Evolutionary conservation across 192 early-diverging fungal genomes (phyloP), one percentile per base, ranked within the genome.

Genomic region (Coemansia aciculifera): DNA sequence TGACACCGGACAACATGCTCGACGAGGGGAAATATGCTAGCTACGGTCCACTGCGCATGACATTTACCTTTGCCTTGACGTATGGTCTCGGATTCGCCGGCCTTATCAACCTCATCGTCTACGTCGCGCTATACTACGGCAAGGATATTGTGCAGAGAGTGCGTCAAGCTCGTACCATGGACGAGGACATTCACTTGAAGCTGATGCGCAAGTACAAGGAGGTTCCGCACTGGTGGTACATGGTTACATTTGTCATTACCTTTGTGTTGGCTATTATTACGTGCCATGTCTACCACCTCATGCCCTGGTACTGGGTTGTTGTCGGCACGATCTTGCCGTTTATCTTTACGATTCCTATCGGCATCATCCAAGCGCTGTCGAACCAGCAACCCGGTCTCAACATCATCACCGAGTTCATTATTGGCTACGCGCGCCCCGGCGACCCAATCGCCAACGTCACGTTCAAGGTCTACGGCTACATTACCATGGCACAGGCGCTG

Each of bases 401-500:
- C 73, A 86, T 97, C 42, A 84, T 95, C 48, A 91, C 90, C 51
- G 92, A 97, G 84, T 89, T 94, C 63, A 86, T 95, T 54, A 89
- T 88, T 44, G 95, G 95, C 56, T 91, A 90, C 43, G 77, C 70
- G 5, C 74, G 89, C 0, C 90, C 92, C 9, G 95, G 93, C 21
- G 76, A 94, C 59, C 86, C 92, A 11, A 90, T 93, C 19, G 90
- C 88, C 61, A 92, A 93, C 51, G 88, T 94, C 51, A 88, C 90
- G 1, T 96, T 94, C 87, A 96, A 96, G 75, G 89, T 91, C 24
- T 87, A 93, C 43, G 92, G 91, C 54, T 89, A 88, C 69, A 94
- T 90, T 56, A 85, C 89, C 15, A 84, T 93, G 79, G 68, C 77
- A 12, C 94, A 98, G 73, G 89, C 88, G 37, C 66, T 94, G 54